Conservation (phyloP, 2,329 filamentous ascomycete genomes). For the Xylariaceae sp. region DNA sequence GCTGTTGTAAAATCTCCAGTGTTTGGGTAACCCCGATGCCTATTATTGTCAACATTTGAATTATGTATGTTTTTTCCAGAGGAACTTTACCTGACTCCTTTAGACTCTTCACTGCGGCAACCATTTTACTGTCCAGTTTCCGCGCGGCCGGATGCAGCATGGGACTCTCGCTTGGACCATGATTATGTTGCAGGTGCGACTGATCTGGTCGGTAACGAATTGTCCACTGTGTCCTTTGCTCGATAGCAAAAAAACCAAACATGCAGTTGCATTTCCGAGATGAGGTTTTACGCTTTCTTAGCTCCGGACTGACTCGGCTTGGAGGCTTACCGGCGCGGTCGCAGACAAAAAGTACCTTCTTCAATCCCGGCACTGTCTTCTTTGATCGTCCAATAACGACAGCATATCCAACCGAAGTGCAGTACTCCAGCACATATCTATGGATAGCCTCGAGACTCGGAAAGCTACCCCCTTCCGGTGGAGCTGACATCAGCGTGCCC, state of each 20-base stretch:
- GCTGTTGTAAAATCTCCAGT: slow-evolving; percentile 58
- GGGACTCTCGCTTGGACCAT: slow-evolving; percentile 60
- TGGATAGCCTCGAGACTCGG: slow-evolving; percentile 60
- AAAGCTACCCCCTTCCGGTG: slow-evolving; percentile 59
- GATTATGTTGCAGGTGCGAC: slow-evolving; percentile 56
- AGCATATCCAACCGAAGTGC: slow-evolving; percentile 61
- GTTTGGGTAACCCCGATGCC: slow-evolving; percentile 61
- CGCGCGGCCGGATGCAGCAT: slow-evolving; percentile 60
- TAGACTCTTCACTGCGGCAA: slow-evolving; percentile 59
- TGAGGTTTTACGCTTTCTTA: slow-evolving; percentile 59
- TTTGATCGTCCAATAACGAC: slow-evolving; percentile 64
- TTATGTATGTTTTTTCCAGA: not conserved
- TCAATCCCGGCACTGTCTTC: slow-evolving; percentile 60
- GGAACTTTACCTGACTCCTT: slow-evolving; percentile 56
- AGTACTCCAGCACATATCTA: slow-evolving; percentile 58
- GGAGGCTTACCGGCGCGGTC: slow-evolving; percentile 60
- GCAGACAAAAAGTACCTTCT: slow-evolving; percentile 63
- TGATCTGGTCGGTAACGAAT: slow-evolving; percentile 58
- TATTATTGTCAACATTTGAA: slow-evolving; percentile 35
- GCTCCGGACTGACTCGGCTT: slow-evolving; percentile 56
- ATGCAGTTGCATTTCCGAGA: slow-evolving; percentile 64
- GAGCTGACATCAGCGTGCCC: slow-evolving; percentile 56
- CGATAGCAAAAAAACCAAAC: slow-evolving; percentile 65
- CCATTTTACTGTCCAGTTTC: slow-evolving; percentile 62
- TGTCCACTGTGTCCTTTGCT: slow-evolving; percentile 62